Evolutionary conservation across 768 basidiomycete genomes (phyloP).

Genomic region (Phlebiopsis flavidoalba): DNA sequence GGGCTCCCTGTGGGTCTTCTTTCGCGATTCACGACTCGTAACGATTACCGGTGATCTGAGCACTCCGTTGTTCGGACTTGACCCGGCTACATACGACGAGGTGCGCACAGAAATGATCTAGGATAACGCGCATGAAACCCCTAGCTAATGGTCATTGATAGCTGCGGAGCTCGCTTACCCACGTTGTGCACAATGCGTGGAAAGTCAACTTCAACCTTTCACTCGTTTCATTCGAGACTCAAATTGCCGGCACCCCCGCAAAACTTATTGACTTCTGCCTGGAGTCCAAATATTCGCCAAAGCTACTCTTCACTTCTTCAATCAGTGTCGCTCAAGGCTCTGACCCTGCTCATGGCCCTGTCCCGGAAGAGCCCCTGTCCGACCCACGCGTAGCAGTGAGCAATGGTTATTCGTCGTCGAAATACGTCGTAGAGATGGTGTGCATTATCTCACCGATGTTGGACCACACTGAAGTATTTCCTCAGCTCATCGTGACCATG

Average conservation of each 20-base stretch:
- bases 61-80: conserved; percentile 4
- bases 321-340: conserved; percentile 24
- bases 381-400: conserved; percentile 26
- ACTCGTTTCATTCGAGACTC: conserved; percentile 27
- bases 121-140: no score
- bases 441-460: neutral
- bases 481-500: conserved; percentile 13
- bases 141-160: neutral
- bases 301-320: conserved; percentile 30
- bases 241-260: conserved; percentile 26
- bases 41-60: conserved; percentile 3
- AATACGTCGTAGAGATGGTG: conserved; percentile 37
- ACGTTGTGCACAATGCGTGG: conserved; percentile 28
- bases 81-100: neutral
- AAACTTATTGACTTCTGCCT: conserved; percentile 31
- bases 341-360: conserved; percentile 8
- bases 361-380: conserved; percentile 24
- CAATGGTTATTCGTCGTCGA: conserved; percentile 35
- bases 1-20: neutral
- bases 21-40: neutral
- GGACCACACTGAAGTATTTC: neutral
- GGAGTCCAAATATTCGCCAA: conserved; percentile 18
- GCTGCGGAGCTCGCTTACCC: conserved; percentile 5
- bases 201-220: conserved; percentile 34
- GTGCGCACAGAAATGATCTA: neutral